phyloP scores from a whole-genome alignment of 1,284 basidiomycete genomes.

The Farysia itapuensis region DNA sequence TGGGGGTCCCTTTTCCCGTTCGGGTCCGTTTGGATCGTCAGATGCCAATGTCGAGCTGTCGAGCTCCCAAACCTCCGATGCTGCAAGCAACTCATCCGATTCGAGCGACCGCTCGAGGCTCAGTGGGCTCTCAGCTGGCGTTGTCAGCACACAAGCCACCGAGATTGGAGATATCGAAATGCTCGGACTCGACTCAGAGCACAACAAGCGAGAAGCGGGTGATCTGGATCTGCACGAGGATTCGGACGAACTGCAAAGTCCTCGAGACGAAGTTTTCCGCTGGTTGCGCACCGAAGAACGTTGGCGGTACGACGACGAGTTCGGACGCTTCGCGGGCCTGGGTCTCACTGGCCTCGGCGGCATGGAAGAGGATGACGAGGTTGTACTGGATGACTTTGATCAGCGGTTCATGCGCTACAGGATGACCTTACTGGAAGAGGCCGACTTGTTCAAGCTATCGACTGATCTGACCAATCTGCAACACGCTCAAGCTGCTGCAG shows the following conservation, averaged over 20 bases:
- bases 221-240: conserved; percentile 5
- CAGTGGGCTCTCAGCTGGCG: conserved; percentile 29
- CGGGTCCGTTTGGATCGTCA: not conserved
- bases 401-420: conserved; percentile 58
- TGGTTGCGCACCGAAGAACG: conserved; percentile 43
- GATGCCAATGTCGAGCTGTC: conserved; percentile 1
- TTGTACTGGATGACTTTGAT: conserved; percentile 58
- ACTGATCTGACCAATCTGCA: conserved; percentile 57
- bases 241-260: conserved; percentile 2
- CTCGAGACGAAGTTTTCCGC: conserved; percentile 12
- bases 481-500: conserved; percentile 53
- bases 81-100: conserved; percentile 46
- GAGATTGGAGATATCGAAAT: conserved; percentile 44
- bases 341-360: conserved; percentile 56
- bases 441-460: conserved; percentile 54
- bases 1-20: conserved; percentile 16
- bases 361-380: conserved; percentile 59
- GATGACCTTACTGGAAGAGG: conserved; percentile 55
- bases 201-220: conserved; percentile 5
- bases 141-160: conserved; percentile 48
- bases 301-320: conserved; percentile 58
- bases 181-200: conserved; percentile 29
- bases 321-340: conserved; percentile 53
- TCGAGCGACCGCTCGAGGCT: conserved; percentile 41
- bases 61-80: conserved; percentile 40